Percentiles rank a stretch among this genome's conserved stretches.
Evolutionary conservation across 495 filamentous ascomycete genomes (phyloP).

Genomic region (Lophiostoma macrostomum): DNA sequence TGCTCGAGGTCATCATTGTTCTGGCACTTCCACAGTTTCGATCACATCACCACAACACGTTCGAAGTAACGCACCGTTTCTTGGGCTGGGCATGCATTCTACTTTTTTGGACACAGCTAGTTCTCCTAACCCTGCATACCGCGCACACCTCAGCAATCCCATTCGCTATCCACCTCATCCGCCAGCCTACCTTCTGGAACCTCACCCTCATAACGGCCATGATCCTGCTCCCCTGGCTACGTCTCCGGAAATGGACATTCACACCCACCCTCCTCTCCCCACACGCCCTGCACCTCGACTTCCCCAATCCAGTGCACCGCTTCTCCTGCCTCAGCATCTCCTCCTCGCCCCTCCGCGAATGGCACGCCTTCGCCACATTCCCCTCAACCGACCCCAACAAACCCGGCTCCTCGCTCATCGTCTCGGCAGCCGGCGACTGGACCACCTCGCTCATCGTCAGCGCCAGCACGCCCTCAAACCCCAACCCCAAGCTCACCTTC

Average conservation of each 20-base stretch:
- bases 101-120: slow-evolving; percentile 38
- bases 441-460: slow-evolving; percentile 15
- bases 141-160: not conserved
- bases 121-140: not conserved
- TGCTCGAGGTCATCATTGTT: slow-evolving; percentile 46
- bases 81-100: slow-evolving; percentile 52
- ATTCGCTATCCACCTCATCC: slow-evolving; percentile 4
- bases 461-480: not conserved
- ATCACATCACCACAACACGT: slow-evolving; percentile 51
- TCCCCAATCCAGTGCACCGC: slow-evolving; percentile 5
- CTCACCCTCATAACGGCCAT: slow-evolving; percentile 23
- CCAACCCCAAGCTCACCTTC: too few relatives aligned
- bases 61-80: slow-evolving; percentile 58
- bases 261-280: slow-evolving; percentile 18
- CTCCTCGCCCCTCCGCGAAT: slow-evolving; percentile 22
- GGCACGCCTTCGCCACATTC: slow-evolving; percentile 35
- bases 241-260: slow-evolving; percentile 21
- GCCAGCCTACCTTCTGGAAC: slow-evolving; percentile 27
- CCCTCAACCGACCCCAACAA: slow-evolving; percentile 4
- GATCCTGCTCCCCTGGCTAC: slow-evolving; percentile 27
- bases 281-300: slow-evolving; percentile 35
- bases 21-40: slow-evolving; percentile 49
- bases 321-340: slow-evolving; percentile 24
- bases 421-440: slow-evolving; percentile 35
- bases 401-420: slow-evolving; percentile 17